phyloP scores from a whole-genome alignment of 2,329 filamentous ascomycete species.

The Zarea fungicola region DNA sequence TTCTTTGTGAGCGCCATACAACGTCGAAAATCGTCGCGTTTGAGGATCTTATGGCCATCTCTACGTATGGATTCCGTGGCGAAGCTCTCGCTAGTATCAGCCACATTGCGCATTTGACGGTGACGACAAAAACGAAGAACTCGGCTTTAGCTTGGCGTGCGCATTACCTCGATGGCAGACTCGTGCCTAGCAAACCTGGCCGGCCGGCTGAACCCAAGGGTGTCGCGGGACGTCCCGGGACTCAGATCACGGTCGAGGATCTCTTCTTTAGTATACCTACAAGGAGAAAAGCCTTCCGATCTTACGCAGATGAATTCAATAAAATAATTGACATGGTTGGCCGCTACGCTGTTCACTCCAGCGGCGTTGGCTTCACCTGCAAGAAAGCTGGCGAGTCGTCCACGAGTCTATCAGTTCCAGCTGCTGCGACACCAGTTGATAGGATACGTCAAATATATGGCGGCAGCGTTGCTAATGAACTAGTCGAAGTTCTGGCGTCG shows the following conservation, averaged over 20 bases:
- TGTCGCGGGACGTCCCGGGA: constrained; percentile 80
- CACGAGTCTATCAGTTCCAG: constrained; percentile 73
- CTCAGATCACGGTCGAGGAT: constrained; percentile 94
- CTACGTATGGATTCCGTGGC: constrained; percentile 95
- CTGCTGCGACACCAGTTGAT: constrained; percentile 67
- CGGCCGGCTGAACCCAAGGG: constrained; percentile 82
- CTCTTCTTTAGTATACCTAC: constrained; percentile 95
- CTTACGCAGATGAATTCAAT: constrained; percentile 88
- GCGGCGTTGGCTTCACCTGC: constrained; percentile 89
- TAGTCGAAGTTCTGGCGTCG: constrained; percentile 67
- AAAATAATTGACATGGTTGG: constrained; percentile 96
- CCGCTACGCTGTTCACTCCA: constrained; percentile 87
- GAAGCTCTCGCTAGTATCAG: constrained; percentile 97
- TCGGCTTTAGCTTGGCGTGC: constrained; percentile 88
- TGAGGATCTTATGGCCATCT: constrained; percentile 84
- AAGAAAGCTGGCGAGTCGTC: constrained; percentile 92
- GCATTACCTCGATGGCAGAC: constrained; percentile 76
- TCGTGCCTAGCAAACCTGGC: constrained; percentile 80
- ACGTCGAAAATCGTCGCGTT: constrained; percentile 94
- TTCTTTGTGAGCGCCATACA: constrained; percentile 92
- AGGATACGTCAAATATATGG: constrained; percentile 89
- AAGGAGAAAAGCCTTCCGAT: constrained; percentile 82
- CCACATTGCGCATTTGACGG: constrained; percentile 91
- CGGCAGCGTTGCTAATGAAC: constrained; percentile 76
- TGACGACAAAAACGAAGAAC: constrained; percentile 88